A percentile compares a stretch with the other conserved stretches of the same genome.
These are phyloP conservation scores for Hyphopichia wangnamkhiaoensis DNA, from an alignment of 1,139 yeast genomes.

Conservation along the genomic window DNA sequence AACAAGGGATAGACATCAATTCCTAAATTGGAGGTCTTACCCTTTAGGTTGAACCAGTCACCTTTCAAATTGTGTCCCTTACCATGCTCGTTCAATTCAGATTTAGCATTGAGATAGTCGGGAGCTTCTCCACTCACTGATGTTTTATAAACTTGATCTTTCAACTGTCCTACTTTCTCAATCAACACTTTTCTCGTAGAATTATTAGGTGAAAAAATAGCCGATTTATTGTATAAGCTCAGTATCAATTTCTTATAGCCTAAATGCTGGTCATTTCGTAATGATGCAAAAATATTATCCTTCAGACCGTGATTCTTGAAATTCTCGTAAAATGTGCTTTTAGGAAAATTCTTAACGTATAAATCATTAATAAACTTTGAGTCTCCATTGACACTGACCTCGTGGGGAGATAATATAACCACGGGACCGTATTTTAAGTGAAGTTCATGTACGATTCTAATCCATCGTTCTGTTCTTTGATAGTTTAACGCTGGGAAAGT, in stretches of 20 bases:
- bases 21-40: conserved; percentile 26
- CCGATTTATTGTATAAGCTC: conserved; percentile 51
- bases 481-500: conserved; percentile 49
- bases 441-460: conserved; percentile 47
- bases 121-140: conserved; percentile 38
- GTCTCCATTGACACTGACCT: conserved; percentile 59
- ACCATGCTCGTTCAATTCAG: conserved; percentile 35
- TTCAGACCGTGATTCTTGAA: conserved; percentile 57
- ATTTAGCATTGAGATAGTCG: conserved; percentile 33
- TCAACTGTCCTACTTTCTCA: conserved; percentile 26
- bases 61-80: conserved; percentile 28
- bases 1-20: conserved; percentile 63
- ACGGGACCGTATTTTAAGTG: conserved; percentile 61
- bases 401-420: conserved; percentile 62
- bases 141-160: conserved; percentile 25
- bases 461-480: conserved; percentile 57
- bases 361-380: conserved; percentile 53
- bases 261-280: conserved; percentile 51
- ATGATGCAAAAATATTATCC: conserved; percentile 59
- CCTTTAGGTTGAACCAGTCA: conserved; percentile 31
- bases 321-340: conserved; percentile 60
- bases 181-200: conserved; percentile 25
- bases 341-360: conserved; percentile 60
- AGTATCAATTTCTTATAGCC: conserved; percentile 49
- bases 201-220: conserved; percentile 34